Evolutionary conservation across 1,139 yeast genomes (phyloP), one percentile per base, ranked within the genome.

Genomic region (Wickerhamomyces sp.): DNA sequence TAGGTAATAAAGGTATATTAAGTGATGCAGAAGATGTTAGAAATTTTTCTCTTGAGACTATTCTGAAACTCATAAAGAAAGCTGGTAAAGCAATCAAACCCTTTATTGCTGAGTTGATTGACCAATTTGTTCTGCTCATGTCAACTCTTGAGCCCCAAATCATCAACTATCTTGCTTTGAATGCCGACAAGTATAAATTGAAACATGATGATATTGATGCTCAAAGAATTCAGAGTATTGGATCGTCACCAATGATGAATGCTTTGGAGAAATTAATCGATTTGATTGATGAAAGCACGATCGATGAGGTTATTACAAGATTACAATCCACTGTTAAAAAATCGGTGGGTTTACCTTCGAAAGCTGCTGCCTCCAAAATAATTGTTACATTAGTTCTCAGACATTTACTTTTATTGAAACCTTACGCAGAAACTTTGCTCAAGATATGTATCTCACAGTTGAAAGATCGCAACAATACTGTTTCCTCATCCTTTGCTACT

Each of bases 81-180:
- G 68, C 79, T 2, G 83, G 86, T 0, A 56, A 65, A 5, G 69
- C 83, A 0, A 68, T 92, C 25, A 76, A 70, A 48, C 80, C 85
- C 1, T 87, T 80, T 59, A 76, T 86, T 29, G 84, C 95, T 0
- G 67, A 67, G 3, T 68, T 92, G 37, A 67, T 88, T 16, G 83
- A 78, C 35, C 87, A 87, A 41, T 72, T 92, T 51, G 67, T 86
- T 15, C 63, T 73, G 8, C 64, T 88, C 47, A 79, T 92, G 78
- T 86, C 97, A 0, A 83, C 95, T 0, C 67, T 92, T 36, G 98
- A 92, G 54, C 97, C 97, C 0, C 96, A 90, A 56, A 80, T 86
- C 3, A 76, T 88, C 49, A 90, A 92, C 56, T 92, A 89, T 53
- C 64, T 92, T 45, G 79, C 94, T 0, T 68, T 92, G 47, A 90